Base-by-base conservation (phyloP, 306 rosid genomes). In the Albizia julibrissin region DNA sequence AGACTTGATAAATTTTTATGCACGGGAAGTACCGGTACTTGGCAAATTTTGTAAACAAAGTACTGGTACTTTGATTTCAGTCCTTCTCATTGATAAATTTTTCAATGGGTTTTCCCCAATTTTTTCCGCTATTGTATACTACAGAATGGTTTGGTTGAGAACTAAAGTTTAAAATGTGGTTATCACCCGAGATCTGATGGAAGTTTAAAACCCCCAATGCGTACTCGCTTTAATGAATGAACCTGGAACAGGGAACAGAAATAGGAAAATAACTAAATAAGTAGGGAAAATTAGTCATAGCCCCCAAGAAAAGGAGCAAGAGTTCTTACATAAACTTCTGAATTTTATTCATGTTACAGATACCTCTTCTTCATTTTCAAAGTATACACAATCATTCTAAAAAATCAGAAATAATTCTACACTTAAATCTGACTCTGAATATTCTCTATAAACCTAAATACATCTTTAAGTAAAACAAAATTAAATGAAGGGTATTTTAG, bases 161-260 rank as follows among this genome's bases (percentile, higher is more conserved):
- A 58, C 74, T 24, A 43, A 44, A 76, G 58, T 27, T 39, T 46
- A 64, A 86, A 58, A 33, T 37, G 84, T 69, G 52, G 34, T 64
- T 73, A 81, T 82, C 89, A 95, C 99, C 99, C 95, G 58, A 95
- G 93, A 91, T 90, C 97, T 58, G 94, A 10, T 13, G 98, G 99
- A 87, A 95, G 99, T 85, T 88, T 90, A 85, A 86, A 95, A 75
- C 97, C 89, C 52, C 91, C 97, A 7, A 95, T 88, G 47, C 99
- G 90, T 52, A 93, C 90, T 34, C 99, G 94, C 90, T 93, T 95
- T 78, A 95, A 85, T 15, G 99, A 88, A 85, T 95, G 82, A 81
- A 95, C 89, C 99, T 95, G 94, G 74, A 79, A 85, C 58, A 82
- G 68, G 65, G 75, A 88, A 68, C 78, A 78, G 46, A 75, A 85